These are phyloP conservation scores for Aspergillus bertholletiae DNA, from an alignment of 495 filamentous ascomycete species.

Conservation along the genomic window DNA sequence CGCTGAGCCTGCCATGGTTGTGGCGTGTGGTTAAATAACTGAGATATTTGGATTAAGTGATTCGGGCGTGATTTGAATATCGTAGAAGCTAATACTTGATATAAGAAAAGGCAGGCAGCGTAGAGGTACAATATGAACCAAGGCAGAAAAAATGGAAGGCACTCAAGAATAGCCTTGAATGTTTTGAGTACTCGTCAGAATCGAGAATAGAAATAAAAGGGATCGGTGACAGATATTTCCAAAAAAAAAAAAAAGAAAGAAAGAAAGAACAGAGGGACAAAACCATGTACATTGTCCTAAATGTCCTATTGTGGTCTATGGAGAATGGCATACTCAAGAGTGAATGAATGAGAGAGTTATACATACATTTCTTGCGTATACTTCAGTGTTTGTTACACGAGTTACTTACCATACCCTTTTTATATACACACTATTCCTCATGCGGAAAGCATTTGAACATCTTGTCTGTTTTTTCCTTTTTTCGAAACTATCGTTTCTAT, in stretches of 20 bases:
- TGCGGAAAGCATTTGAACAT: neutral
- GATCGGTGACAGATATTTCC: too few relatives aligned
- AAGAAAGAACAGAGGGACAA: too few relatives aligned
- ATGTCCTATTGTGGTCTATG: too few relatives aligned
- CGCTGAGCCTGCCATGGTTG: neutral
- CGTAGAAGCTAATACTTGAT: neutral
- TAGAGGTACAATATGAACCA: neutral
- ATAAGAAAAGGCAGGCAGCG: neutral
- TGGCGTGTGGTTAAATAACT: neutral
- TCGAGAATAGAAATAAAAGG: too few relatives aligned
- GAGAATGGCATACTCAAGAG: too few relatives aligned
- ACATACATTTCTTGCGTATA: too few relatives aligned
- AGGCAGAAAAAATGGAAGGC: neutral
- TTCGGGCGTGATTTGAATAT: neutral
- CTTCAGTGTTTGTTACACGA: too few relatives aligned
- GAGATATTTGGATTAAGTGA: neutral
- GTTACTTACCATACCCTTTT: neutral
- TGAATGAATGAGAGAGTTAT: too few relatives aligned
- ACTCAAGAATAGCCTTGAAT: too few relatives aligned
- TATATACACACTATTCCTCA: neutral
- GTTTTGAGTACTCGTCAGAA: too few relatives aligned
- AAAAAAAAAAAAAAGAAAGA: too few relatives aligned
- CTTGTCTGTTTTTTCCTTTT: neutral
- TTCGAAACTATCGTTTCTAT: neutral
- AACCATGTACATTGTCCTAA: too few relatives aligned